Conservation (phyloP, 1,139 yeast genomes). For the Debaryomyces nepalensis region DNA sequence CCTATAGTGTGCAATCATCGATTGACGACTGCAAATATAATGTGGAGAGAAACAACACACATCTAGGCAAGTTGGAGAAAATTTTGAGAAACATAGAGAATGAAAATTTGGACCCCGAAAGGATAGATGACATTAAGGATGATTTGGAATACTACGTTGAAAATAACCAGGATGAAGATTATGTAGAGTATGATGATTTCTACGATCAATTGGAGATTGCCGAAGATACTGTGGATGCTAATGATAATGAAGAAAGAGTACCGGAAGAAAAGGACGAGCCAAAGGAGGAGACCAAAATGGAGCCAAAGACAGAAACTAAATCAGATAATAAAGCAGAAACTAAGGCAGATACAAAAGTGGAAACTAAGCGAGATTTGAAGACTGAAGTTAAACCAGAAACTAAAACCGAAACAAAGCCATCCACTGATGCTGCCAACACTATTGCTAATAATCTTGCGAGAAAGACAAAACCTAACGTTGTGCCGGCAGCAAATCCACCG, state of each 20-base stretch:
- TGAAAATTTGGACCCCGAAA: slow-evolving; percentile 81
- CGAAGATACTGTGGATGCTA: slow-evolving; percentile 45
- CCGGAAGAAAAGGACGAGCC: slow-evolving; percentile 10
- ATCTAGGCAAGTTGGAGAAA: slow-evolving; percentile 75
- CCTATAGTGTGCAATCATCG: slow-evolving; percentile 47
- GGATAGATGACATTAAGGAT: slow-evolving; percentile 79
- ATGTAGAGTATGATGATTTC: slow-evolving; percentile 92
- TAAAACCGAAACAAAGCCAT: slow-evolving; percentile 13
- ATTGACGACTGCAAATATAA: slow-evolving; percentile 65
- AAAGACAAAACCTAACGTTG: slow-evolving; percentile 17
- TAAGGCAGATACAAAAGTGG: slow-evolving; percentile 9
- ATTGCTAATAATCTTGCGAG: slow-evolving; percentile 17
- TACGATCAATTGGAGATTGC: slow-evolving; percentile 86
- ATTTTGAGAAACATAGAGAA: slow-evolving; percentile 80
- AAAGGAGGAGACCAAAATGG: slow-evolving; percentile 8
- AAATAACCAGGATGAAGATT: slow-evolving; percentile 93
- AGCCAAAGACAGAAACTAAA: slow-evolving; percentile 15
- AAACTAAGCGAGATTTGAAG: slow-evolving; percentile 8
- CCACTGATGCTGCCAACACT: slow-evolving; percentile 13
- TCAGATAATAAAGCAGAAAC: slow-evolving; percentile 12
- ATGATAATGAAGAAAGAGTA: slow-evolving; percentile 20
- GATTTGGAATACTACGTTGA: slow-evolving; percentile 95
- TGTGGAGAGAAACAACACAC: slow-evolving; percentile 79
- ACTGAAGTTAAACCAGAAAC: slow-evolving; percentile 10
- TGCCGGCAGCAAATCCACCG: slow-evolving; percentile 24